A percentile compares a stretch with the other conserved stretches of the same genome.
Conservation (phyloP, 345 rosid genomes). For the Zanthoxylum bungeanum region DNA sequence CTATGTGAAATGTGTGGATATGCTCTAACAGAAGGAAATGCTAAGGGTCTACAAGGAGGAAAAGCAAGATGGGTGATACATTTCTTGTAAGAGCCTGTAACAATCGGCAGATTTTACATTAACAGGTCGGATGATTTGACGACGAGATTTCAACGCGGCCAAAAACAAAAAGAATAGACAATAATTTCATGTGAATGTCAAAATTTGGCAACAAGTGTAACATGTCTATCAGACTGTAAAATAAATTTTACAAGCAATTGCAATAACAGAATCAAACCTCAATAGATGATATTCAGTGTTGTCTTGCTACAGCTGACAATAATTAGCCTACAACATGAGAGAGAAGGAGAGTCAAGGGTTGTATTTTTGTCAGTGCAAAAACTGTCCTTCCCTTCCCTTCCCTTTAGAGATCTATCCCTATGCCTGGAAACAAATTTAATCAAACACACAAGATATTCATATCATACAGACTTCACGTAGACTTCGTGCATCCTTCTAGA, state of each 20-base stretch:
- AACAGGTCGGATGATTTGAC: too few species aligned
- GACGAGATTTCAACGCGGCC: too few species aligned
- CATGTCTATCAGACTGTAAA: not conserved
- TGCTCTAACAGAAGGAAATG: too few species aligned
- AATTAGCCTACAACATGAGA: not conserved
- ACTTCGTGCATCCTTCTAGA: slow-evolving; percentile 1
- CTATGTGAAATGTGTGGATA: too few species aligned
- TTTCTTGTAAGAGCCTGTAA: too few species aligned
- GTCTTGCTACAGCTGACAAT: not conserved
- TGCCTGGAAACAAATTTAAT: slow-evolving; percentile 5
- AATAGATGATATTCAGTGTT: not conserved
- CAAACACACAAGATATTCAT: slow-evolving; percentile 12
- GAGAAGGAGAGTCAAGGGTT: not conserved
- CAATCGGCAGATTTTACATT: too few species aligned
- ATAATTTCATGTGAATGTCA: too few species aligned
- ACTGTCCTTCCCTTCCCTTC: not conserved
- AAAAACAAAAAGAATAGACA: too few species aligned
- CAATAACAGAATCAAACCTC: not conserved
- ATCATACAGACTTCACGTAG: slow-evolving; percentile 8
- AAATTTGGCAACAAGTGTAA: not conserved
- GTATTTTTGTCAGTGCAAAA: not conserved
- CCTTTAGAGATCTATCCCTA: not conserved
- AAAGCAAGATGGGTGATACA: too few species aligned
- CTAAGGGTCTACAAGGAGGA: too few species aligned
- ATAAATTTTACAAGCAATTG: not conserved